Evolutionary conservation across 2,329 filamentous ascomycete species (phyloP), one percentile per base, ranked within the genome.

Genomic region (Sporothrix curviconia): DNA sequence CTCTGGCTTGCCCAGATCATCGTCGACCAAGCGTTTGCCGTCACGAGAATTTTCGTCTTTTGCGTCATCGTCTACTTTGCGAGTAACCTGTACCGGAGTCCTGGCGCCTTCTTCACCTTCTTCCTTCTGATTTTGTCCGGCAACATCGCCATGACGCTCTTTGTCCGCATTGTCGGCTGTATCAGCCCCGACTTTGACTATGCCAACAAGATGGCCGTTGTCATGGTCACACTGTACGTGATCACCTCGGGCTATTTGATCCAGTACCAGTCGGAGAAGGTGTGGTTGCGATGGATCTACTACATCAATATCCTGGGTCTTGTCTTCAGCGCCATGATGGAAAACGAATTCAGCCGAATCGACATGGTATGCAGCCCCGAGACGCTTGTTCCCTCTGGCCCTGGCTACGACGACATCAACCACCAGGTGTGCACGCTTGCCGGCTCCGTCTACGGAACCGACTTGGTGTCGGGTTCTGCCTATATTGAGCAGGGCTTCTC

Each of bases 201-300:
- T 43, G 91, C 91, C 3, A 89, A 92, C 70, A 92, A 92, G 69
- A 86, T 89, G 56, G 89, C 89, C 7, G 85, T 89, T 5, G 78
- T 90, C 1, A 80, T 90, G 54, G 90, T 95, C 62, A 92, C 88
- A 0, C 72, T 92, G n/a, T 90, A 92, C 64, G 83, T 94, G 25
- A 76, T 90, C 19, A 94, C 89, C 0, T 87, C 85, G 1, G 90
- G 90, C 4, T 95, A 94, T 70, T 73, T 95, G 42, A 92, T 95
- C 59, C 89, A 91, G 68, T 91, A 88, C 68, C 80, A 86, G 51
- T 81, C 76, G 2, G 82, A 89, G 64, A 86, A 90, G 64, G 83
- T 85, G 4, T 92, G 89, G 85, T 69, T 92, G 6, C 77, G 86
- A 17, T 94, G 89, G 89, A 84, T 92, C 60, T 89, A 84, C 72